Percentiles rank a stretch among this genome's conserved stretches.
phyloP scores from a whole-genome alignment of 139 green algal species.

The Astrephomene gubernaculifera region DNA sequence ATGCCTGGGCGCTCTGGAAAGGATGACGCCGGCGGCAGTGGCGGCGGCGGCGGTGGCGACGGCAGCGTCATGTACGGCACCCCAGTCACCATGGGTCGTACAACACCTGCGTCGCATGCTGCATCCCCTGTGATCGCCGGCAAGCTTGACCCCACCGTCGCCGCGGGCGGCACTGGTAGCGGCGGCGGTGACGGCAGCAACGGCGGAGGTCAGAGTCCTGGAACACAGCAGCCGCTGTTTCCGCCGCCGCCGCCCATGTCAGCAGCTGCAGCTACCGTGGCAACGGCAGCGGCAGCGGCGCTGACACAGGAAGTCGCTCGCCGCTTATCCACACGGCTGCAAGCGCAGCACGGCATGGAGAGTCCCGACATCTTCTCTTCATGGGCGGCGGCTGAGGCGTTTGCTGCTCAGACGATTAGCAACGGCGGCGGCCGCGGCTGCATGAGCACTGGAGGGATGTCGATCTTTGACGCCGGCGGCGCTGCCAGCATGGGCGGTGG shows the following conservation, averaged over 20 bases:
- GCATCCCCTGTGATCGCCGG: not conserved
- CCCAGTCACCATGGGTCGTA: not conserved
- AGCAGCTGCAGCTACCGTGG: not conserved
- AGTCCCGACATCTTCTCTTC: constrained; percentile 27
- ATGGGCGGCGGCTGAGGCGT: constrained; percentile 7
- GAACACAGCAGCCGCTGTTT: too few relatives aligned
- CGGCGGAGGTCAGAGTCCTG: too few relatives aligned
- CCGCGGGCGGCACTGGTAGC: not conserved
- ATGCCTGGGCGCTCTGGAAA: too few relatives aligned
- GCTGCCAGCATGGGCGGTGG: not conserved
- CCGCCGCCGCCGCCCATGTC: not conserved
- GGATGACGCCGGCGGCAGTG: not conserved
- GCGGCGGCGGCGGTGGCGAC: not conserved
- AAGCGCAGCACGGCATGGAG: not conserved
- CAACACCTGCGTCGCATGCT: too few relatives aligned
- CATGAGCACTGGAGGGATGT: not conserved
- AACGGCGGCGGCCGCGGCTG: constrained; percentile 9
- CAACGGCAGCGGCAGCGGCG: not conserved
- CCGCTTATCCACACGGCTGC: not conserved
- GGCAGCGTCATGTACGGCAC: not conserved
- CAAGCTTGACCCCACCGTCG: not conserved
- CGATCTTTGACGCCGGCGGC: not conserved
- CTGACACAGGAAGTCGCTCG: not conserved
- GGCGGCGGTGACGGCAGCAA: not conserved
- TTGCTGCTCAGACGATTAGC: not conserved